These are phyloP conservation scores for Terana coerulea DNA, from an alignment of 768 basidiomycete genomes.

Conservation along the genomic window DNA sequence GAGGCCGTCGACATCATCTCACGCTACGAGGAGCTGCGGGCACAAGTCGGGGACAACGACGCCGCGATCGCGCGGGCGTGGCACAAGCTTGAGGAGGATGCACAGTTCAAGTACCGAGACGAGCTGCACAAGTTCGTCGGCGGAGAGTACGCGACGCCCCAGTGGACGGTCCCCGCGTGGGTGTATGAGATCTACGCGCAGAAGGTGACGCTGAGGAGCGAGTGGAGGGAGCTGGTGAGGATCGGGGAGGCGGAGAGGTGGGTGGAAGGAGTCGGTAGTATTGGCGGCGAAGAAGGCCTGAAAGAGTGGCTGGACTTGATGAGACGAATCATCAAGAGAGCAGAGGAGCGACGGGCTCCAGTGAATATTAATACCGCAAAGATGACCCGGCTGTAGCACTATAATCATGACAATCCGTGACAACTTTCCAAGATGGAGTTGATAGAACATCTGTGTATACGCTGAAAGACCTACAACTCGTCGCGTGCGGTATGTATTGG, in stretches of 20 bases:
- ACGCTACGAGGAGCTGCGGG: slow-evolving; percentile 42
- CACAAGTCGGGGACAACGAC: slow-evolving; percentile 29
- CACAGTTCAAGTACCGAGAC: slow-evolving; percentile 71
- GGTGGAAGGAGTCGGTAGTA: slow-evolving; percentile 62
- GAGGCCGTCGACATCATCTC: slow-evolving; percentile 49
- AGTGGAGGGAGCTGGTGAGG: slow-evolving; percentile 57
- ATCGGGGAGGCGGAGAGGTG: slow-evolving; percentile 55
- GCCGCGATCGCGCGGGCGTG: slow-evolving; percentile 48
- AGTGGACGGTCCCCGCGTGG: slow-evolving; percentile 48
- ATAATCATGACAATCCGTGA: no score
- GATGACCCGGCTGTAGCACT: slow-evolving; percentile 9
- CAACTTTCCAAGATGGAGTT: no score
- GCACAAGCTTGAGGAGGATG: slow-evolving; percentile 45
- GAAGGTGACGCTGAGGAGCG: slow-evolving; percentile 43
- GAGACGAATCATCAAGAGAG: slow-evolving; percentile 30
- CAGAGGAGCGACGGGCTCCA: slow-evolving; percentile 21
- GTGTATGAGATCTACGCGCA: slow-evolving; percentile 50
- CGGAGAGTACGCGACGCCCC: slow-evolving; percentile 23
- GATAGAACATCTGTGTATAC: no score
- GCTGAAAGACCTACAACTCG: no score
- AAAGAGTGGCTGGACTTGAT: slow-evolving; percentile 61
- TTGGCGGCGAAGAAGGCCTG: slow-evolving; percentile 49
- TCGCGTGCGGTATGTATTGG: no score
- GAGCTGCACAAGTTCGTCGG: slow-evolving; percentile 48
- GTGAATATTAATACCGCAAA: not conserved